Evolutionary conservation across 495 filamentous ascomycete genomes (phyloP).

Genomic region (Penicillium bialowiezense): DNA sequence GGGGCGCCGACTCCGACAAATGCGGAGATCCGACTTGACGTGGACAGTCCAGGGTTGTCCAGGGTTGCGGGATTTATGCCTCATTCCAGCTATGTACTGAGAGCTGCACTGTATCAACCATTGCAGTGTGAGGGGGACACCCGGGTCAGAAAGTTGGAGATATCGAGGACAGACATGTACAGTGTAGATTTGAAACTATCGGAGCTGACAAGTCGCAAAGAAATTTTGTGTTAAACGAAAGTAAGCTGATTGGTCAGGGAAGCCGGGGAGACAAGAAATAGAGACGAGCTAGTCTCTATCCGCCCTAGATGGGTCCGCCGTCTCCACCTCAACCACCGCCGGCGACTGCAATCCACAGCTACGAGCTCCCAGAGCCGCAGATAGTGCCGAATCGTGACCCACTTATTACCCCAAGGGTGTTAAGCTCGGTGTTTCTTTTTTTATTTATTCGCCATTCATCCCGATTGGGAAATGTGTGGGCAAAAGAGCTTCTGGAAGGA

Average conservation of each 20-base stretch:
- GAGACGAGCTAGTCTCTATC: background rate
- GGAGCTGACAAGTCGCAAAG: constrained; percentile 9
- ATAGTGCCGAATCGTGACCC: constrained; percentile 26
- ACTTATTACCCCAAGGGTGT: background rate
- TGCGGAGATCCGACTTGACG: constrained; percentile 10
- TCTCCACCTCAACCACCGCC: no score
- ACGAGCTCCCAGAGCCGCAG: constrained; percentile 33
- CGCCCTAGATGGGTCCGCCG: background rate
- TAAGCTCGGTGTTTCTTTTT: constrained; percentile 8
- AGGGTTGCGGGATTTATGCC: constrained; percentile 2
- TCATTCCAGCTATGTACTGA: constrained; percentile 4
- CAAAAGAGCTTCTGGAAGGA: background rate
- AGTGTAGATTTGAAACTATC: constrained; percentile 22
- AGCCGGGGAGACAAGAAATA: constrained; percentile 21
- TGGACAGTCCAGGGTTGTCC: no score
- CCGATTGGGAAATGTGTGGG: constrained; percentile 1
- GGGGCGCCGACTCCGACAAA: constrained; percentile 13
- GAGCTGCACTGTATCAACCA: constrained; percentile 13
- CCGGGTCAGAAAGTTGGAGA: background rate
- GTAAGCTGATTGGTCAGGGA: constrained; percentile 14
- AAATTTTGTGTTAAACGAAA: constrained; percentile 6
- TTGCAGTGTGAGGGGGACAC: background rate
- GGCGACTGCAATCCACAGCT: constrained; percentile 14
- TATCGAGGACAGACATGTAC: constrained; percentile 9
- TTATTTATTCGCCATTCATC: background rate